Conservation (phyloP, 306 rosid species). For the Gastrolobium bilobum region DNA sequence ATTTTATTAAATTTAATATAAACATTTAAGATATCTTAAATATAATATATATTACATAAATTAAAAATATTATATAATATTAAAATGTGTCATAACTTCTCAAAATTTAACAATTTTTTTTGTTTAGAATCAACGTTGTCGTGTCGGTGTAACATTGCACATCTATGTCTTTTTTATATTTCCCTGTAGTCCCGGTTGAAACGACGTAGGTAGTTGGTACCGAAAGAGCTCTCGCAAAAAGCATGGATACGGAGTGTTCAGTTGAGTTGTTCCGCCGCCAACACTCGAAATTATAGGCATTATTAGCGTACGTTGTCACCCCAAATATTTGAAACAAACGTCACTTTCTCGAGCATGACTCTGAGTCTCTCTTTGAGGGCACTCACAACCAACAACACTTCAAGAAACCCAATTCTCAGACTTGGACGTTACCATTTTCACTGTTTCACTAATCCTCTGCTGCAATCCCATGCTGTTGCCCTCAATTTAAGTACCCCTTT, state of each 20-base stretch:
- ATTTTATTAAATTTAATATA: too few species aligned
- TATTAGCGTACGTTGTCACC: neutral
- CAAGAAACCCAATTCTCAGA: constrained; percentile 44
- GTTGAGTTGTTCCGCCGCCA: neutral
- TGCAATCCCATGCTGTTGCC: neutral
- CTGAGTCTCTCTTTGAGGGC: constrained; percentile 41
- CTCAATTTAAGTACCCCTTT: neutral
- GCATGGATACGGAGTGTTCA: neutral
- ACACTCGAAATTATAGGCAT: neutral
- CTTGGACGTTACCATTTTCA: constrained; percentile 25
- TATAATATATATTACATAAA: too few species aligned
- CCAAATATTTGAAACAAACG: neutral
- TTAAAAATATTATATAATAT: too few species aligned
- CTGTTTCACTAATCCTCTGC: constrained; percentile 11
- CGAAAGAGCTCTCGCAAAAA: too few species aligned
- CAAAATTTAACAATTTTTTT: too few species aligned
- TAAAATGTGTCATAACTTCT: too few species aligned
- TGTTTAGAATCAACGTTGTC: too few species aligned
- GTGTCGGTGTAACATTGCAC: too few species aligned
- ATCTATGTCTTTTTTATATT: too few species aligned
- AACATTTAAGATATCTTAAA: too few species aligned
- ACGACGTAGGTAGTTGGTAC: too few species aligned
- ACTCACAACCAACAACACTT: constrained; percentile 33
- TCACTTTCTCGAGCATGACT: constrained; percentile 42
- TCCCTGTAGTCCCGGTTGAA: too few species aligned